These are phyloP conservation scores for Asterophora parasitica DNA, from an alignment of 768 basidiomycete species.

Conservation along the genomic window DNA sequence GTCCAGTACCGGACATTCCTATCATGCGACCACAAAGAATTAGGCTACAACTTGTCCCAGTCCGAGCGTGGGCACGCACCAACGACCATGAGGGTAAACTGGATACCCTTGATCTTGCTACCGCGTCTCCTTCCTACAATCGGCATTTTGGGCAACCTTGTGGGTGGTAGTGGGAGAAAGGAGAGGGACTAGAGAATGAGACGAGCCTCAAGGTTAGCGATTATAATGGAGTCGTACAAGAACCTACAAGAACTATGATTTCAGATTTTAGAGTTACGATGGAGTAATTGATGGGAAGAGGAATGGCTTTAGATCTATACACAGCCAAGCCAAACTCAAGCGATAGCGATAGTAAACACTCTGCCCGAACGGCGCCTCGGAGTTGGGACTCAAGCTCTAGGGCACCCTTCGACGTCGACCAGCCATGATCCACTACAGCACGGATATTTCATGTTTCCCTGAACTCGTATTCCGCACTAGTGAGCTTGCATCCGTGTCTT, in stretches of 20 bases:
- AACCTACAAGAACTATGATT: no score
- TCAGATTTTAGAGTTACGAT: slow-evolving; percentile 12
- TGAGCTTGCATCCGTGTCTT: no score
- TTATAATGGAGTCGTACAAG: neutral
- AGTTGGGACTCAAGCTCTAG: no score
- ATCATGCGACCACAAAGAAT: slow-evolving; percentile 3
- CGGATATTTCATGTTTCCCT: no score
- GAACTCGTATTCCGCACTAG: no score
- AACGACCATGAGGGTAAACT: slow-evolving; percentile 87
- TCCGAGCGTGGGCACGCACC: slow-evolving; percentile 60
- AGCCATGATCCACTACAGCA: no score
- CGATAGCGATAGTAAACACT: slow-evolving; percentile 1
- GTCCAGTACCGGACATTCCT: slow-evolving; percentile 86
- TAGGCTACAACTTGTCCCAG: neutral
- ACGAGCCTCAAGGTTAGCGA: slow-evolving; percentile 8
- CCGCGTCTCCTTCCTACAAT: slow-evolving; percentile 49
- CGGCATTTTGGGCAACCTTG: slow-evolving; percentile 31
- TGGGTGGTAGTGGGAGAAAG: slow-evolving; percentile 5
- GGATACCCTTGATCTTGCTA: slow-evolving; percentile 86
- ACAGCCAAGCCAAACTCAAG: slow-evolving; percentile 7
- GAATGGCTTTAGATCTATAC: slow-evolving; percentile 12
- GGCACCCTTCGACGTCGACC: no score
- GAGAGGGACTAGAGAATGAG: slow-evolving; percentile 7
- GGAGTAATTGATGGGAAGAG: slow-evolving; percentile 10
- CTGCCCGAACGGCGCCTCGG: no score